Conservation (phyloP, 1,139 yeast species). For the Zygosaccharomyces sapae region DNA sequence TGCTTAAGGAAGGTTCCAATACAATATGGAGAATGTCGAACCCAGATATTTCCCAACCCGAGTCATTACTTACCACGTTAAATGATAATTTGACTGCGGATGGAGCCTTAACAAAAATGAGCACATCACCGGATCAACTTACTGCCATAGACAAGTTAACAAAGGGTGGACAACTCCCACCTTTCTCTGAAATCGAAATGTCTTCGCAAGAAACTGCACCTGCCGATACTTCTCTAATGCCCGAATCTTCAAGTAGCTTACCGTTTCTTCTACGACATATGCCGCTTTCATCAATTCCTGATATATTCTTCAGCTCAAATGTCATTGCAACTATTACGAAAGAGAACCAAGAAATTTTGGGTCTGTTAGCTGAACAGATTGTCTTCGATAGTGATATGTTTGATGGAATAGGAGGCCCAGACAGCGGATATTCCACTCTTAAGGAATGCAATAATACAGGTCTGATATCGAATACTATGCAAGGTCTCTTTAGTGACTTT, state of each 20-base stretch:
- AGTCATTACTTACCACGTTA: slow-evolving; percentile 19
- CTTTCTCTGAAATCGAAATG: slow-evolving; percentile 11
- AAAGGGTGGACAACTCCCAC: slow-evolving; percentile 3
- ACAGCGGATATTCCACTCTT: slow-evolving; percentile 21
- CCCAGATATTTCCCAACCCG: slow-evolving; percentile 19
- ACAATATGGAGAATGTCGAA: slow-evolving; percentile 30
- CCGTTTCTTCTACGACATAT: slow-evolving; percentile 63
- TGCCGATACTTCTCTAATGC: slow-evolving; percentile 11
- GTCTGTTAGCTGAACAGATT: slow-evolving; percentile 41
- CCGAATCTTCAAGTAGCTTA: slow-evolving; percentile 45
- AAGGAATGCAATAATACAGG: slow-evolving; percentile 21
- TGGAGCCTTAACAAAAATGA: slow-evolving; percentile 10
- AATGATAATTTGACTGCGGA: slow-evolving; percentile 11
- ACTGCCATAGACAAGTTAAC: slow-evolving; percentile 1
- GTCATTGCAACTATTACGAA: slow-evolving; percentile 24
- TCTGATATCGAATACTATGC: slow-evolving; percentile 22
- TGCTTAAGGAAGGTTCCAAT: slow-evolving; percentile 22
- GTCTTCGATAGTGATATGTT: slow-evolving; percentile 43
- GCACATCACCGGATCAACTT: slow-evolving; percentile 1
- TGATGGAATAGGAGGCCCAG: slow-evolving; percentile 24
- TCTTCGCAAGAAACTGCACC: slow-evolving; percentile 8
- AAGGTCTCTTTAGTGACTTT: slow-evolving; percentile 23
- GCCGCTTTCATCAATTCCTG: slow-evolving; percentile 58
- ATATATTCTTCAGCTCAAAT: slow-evolving; percentile 39
- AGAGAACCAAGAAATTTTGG: slow-evolving; percentile 29